phyloP scores from a whole-genome alignment of 805 yeast genomes.

The Wickerhamiella azymoides region DNA sequence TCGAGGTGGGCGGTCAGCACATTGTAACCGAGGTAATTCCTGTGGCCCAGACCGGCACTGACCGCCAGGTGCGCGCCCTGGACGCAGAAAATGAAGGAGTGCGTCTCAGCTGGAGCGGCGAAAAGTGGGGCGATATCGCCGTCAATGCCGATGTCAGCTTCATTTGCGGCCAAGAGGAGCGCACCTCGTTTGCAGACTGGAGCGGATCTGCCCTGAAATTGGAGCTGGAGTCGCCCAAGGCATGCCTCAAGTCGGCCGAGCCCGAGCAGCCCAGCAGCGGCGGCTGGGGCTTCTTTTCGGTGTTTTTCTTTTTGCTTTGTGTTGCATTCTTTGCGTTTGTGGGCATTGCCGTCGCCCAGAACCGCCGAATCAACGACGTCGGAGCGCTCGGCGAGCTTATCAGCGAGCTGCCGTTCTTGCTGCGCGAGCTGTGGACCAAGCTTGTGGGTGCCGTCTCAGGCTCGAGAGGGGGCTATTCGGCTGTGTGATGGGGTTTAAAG shows the following conservation, averaged over 20 bases:
- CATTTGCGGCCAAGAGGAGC: conserved; percentile 18
- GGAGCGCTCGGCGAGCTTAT: conserved; percentile 32
- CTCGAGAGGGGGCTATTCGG: conserved; percentile 81
- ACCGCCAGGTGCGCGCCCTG: neutral
- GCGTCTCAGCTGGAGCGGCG: conserved; percentile 33
- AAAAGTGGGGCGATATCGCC: conserved; percentile 54
- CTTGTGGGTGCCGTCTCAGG: conserved; percentile 55
- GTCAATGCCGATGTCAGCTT: conserved; percentile 24
- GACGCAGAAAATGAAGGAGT: conserved; percentile 19
- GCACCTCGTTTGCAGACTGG: conserved; percentile 12
- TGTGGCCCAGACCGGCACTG: conserved; percentile 13
- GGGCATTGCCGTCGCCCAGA: conserved; percentile 50
- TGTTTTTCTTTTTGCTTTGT: conserved; percentile 66
- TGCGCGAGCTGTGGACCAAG: conserved; percentile 59
- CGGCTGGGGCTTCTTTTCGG: conserved; percentile 73
- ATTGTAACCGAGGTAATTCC: conserved; percentile 50
- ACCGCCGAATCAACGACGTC: conserved; percentile 54
- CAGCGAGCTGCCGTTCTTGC: conserved; percentile 59
- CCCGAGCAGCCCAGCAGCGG: conserved; percentile 23
- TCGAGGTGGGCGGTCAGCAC: conserved; percentile 37
- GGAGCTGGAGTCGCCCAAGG: conserved; percentile 16
- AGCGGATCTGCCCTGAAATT: conserved; percentile 12
- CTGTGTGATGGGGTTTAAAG: too few species aligned
- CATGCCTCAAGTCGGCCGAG: conserved; percentile 20
- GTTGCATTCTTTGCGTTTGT: conserved; percentile 58